Evolutionary conservation across 83 land plant genomes (phyloP), one percentile per base, ranked within the genome.

Genomic region (Picea abies): DNA sequence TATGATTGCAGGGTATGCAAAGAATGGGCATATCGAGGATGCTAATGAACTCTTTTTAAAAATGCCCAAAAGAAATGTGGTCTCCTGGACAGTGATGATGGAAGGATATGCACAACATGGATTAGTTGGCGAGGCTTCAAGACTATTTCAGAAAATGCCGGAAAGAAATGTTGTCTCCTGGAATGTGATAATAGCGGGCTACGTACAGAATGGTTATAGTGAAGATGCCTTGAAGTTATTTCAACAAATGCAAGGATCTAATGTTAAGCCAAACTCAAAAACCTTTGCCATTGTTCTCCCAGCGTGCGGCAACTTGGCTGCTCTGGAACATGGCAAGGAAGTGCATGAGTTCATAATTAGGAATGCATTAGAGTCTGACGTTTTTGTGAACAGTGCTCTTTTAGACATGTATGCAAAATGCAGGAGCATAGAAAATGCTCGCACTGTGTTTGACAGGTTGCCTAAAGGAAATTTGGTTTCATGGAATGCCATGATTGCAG

Each of bases 381-480:
- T 68, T 12, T 88, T 83, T 62, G 73, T 92, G 84, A 26, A 71
- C 4, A 75, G 85, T 65, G 61, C 90, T 2, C 87, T 92, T 1
- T 84, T 87, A 19, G 63, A 89, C 1, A 76, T 92, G 91, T 92
- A 92, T 84, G 91, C 91, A 11, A 89, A 87, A 70, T 89, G 88
- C 76, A 88, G 91, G 26, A 85, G 86, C 35, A 88, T 92, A 11
- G 25, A 32, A 22, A 78, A 62, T 78, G 91, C 94, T 4, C 80
- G 84, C 49, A 85, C 23, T 2, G 80, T 92, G 66, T 89, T 92
- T 82, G 87, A 89, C 71, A 78, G 41, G 77, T 68, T 89, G 85
- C 22, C 84, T 15, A 19, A 7, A 3, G 82, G 69, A 6, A 63
- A 83, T 79, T 64, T 89, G 19, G 72, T 15, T 23, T 68, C 72